Percentiles rank a stretch among this genome's conserved stretches.
Conservation (phyloP, 2,329 filamentous ascomycete genomes). For the Hirsutella thompsonii region DNA sequence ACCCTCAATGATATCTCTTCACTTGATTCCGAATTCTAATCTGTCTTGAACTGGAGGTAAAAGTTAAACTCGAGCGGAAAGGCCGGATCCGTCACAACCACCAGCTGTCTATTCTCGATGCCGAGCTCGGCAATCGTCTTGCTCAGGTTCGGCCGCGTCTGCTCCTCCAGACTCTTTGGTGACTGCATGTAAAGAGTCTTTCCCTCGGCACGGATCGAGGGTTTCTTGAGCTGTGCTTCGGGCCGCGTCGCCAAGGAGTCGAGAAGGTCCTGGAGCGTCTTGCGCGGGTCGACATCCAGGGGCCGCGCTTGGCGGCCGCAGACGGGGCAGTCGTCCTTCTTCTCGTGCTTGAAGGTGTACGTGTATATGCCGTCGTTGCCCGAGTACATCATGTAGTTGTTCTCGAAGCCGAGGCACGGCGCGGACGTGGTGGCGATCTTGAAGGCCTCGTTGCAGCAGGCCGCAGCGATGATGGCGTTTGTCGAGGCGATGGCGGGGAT, state of each 20-base stretch:
- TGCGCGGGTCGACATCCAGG: conserved; percentile 55
- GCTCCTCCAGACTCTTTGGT: conserved; percentile 68
- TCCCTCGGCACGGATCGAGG: conserved; percentile 64
- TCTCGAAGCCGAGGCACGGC: conserved; percentile 62
- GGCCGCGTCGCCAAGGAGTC: conserved; percentile 72
- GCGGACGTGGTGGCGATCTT: conserved; percentile 81
- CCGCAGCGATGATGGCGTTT: conserved; percentile 90
- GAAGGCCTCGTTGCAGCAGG: conserved; percentile 92
- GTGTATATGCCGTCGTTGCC: conserved; percentile 94
- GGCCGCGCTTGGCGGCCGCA: conserved; percentile 75
- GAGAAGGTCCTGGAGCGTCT: conserved; percentile 72
- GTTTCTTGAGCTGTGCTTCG: conserved; percentile 88
- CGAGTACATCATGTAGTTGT: conserved; percentile 99
- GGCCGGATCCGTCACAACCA: conserved; percentile 87
- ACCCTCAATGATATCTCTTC: too few relatives aligned
- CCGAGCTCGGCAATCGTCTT: conserved; percentile 65
- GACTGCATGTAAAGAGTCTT: conserved; percentile 86
- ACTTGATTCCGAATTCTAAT: too few relatives aligned
- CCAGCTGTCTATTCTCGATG: conserved; percentile 68
- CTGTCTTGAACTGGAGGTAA: conserved; percentile 32
- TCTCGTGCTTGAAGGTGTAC: conserved; percentile 90
- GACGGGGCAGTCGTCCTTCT: conserved; percentile 88
- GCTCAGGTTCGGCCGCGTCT: conserved; percentile 69
- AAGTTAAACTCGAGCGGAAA: conserved; percentile 61
- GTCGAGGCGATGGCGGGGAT: conserved; percentile 97